phyloP scores from a whole-genome alignment of 352 stramenopile genomes.

The Poterioochromonas sp. region DNA sequence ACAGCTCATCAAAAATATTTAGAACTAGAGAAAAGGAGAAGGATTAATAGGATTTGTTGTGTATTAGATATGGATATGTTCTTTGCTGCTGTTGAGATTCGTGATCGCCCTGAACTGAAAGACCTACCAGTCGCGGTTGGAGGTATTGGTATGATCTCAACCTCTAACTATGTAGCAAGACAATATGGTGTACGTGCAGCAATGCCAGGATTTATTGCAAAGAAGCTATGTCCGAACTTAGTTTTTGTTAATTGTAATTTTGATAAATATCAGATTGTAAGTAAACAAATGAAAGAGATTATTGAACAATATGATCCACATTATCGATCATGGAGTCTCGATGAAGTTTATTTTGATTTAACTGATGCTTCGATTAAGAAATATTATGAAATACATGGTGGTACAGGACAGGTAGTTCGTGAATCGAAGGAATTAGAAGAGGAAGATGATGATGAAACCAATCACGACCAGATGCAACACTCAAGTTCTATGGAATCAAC shows the following conservation, averaged over 20 bases:
- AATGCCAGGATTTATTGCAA: conserved; percentile 91
- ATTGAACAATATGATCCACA: conserved; percentile 84
- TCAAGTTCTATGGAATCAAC: neutral
- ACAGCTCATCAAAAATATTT: conserved; percentile 41
- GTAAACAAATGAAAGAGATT: conserved; percentile 60
- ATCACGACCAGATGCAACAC: neutral
- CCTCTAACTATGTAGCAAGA: conserved; percentile 85
- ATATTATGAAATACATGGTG: too few species aligned
- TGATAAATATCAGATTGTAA: conserved; percentile 72
- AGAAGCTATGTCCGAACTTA: conserved; percentile 77
- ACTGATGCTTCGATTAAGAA: conserved; percentile 44
- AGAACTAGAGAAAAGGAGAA: conserved; percentile 53
- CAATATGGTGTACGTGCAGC: conserved; percentile 83
- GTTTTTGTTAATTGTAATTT: conserved; percentile 82
- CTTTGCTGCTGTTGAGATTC: conserved; percentile 87
- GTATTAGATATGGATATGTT: conserved; percentile 97
- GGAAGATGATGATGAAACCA: neutral
- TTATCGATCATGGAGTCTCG: conserved; percentile 74
- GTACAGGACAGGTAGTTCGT: too few species aligned
- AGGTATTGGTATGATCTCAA: conserved; percentile 82
- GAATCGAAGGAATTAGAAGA: conserved; percentile 9
- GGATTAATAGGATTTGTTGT: conserved; percentile 63
- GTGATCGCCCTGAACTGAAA: conserved; percentile 70
- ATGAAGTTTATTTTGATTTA: conserved; percentile 88
- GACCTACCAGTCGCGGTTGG: conserved; percentile 81